These are phyloP conservation scores for Mucor plumbeus DNA, from an alignment of 371 early-diverging fungal species.

Conservation along the genomic window DNA sequence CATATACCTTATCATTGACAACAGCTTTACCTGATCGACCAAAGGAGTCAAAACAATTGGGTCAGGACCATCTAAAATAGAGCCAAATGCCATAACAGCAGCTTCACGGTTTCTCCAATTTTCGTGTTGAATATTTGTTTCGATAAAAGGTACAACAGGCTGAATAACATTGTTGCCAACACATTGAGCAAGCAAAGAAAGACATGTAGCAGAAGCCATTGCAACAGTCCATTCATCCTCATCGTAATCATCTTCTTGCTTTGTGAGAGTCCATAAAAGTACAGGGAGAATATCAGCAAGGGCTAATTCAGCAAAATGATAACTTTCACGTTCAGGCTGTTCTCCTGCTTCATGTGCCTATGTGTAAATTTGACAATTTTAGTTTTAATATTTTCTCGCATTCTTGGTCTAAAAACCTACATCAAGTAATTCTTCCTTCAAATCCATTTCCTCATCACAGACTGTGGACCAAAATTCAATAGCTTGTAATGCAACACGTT, in stretches of 20 bases:
- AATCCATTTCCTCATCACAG: constrained; percentile 91
- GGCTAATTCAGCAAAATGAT: constrained; percentile 80
- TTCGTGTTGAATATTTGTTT: constrained; percentile 75
- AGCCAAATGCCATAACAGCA: constrained; percentile 97
- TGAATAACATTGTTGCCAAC: constrained; percentile 79
- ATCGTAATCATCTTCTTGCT: constrained; percentile 95
- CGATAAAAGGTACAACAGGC: constrained; percentile 89
- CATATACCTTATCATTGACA: background rate
- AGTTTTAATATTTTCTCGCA: background rate
- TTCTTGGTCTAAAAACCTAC: constrained; percentile 22
- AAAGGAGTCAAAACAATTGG: constrained; percentile 68
- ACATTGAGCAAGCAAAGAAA: constrained; percentile 85
- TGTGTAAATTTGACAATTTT: background rate
- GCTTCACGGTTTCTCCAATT: constrained; percentile 97
- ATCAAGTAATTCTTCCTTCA: constrained; percentile 57
- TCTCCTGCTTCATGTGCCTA: constrained; percentile 65
- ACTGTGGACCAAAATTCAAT: constrained; percentile 99
- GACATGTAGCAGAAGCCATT: constrained; percentile 97
- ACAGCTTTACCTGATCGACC: constrained; percentile 62
- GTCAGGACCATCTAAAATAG: constrained; percentile 94
- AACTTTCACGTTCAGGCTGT: constrained; percentile 59
- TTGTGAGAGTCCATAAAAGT: constrained; percentile 87
- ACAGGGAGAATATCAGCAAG: constrained; percentile 84
- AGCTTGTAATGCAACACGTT: constrained; percentile 91
- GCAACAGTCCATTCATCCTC: constrained; percentile 97